Evolutionary conservation across 2,329 filamentous ascomycete genomes (phyloP).

Genomic region (Fusarium sp.): DNA sequence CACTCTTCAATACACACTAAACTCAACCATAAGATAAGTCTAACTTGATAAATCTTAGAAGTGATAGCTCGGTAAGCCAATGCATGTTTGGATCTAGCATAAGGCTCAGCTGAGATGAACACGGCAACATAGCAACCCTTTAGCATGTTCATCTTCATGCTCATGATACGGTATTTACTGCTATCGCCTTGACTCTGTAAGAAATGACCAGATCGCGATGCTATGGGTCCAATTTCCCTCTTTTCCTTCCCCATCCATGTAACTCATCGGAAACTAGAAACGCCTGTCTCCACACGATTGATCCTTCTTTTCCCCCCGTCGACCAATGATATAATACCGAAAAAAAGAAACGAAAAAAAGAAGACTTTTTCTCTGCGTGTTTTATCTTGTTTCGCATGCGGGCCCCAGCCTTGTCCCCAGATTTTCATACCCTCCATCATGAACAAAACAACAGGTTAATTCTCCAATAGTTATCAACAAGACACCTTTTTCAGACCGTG

Average conservation of each 20-base stretch:
- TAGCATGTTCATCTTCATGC: neutral
- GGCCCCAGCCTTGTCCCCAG: slow-evolving; percentile 10
- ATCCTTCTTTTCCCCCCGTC: slow-evolving; percentile 20
- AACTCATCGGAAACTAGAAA: slow-evolving; percentile 26
- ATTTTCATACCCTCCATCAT: slow-evolving; percentile 24
- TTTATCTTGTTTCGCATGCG: slow-evolving; percentile 21
- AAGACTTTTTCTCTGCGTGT: slow-evolving; percentile 21
- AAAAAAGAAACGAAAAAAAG: slow-evolving; percentile 24
- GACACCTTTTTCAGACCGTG: slow-evolving; percentile 11
- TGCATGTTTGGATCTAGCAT: slow-evolving; percentile 7
- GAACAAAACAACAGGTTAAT: neutral
- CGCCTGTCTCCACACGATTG: slow-evolving; percentile 24
- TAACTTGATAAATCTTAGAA: neutral
- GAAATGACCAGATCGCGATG: slow-evolving; percentile 24
- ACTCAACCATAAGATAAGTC: slow-evolving; percentile 10
- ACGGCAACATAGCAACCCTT: neutral
- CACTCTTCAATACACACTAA: slow-evolving; percentile 22
- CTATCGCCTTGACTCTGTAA: neutral
- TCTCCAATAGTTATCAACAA: slow-evolving; percentile 11
- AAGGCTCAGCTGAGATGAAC: slow-evolving; percentile 24
- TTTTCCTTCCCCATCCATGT: neutral
- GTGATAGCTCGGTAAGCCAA: slow-evolving; percentile 1
- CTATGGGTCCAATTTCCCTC: slow-evolving; percentile 11
- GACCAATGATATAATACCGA: slow-evolving; percentile 27
- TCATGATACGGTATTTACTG: neutral